These are phyloP conservation scores for Penicillium pulvis DNA, from an alignment of 495 filamentous ascomycete genomes.

Conservation along the genomic window DNA sequence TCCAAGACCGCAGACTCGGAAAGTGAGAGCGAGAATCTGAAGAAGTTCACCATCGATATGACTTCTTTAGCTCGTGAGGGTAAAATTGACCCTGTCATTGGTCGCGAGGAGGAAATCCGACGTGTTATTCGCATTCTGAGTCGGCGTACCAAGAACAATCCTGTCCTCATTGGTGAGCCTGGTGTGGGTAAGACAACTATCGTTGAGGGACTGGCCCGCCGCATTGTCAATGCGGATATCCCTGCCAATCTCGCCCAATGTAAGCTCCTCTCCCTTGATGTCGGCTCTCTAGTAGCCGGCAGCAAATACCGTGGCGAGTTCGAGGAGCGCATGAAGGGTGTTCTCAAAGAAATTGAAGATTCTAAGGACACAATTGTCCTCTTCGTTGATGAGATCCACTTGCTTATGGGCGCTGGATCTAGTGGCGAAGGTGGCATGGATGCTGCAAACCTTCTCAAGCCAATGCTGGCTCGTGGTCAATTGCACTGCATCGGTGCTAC, in stretches of 20 bases:
- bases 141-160: slow-evolving; percentile 97
- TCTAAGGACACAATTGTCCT: slow-evolving; percentile 97
- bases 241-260: slow-evolving; percentile 94
- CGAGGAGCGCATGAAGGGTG: slow-evolving; percentile 98
- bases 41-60: slow-evolving; percentile 98
- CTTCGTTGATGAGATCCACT: slow-evolving; percentile 97
- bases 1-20: slow-evolving; percentile 92
- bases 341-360: slow-evolving; percentile 93
- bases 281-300: slow-evolving; percentile 90
- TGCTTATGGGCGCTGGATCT: slow-evolving; percentile 94
- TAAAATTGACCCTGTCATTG: slow-evolving; percentile 98
- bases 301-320: slow-evolving; percentile 99
- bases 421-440: slow-evolving; percentile 98
- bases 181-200: slow-evolving; percentile 99
- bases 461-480: slow-evolving; percentile 93
- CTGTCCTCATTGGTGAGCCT: slow-evolving; percentile 91
- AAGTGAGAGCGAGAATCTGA: slow-evolving; percentile 87
- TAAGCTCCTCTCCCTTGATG: slow-evolving; percentile 90
- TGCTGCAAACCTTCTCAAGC: slow-evolving; percentile 94
- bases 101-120: slow-evolving; percentile 93
- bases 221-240: slow-evolving; percentile 94
- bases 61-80: slow-evolving; percentile 91
- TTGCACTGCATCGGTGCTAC: slow-evolving; percentile 98
- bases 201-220: slow-evolving; percentile 91
- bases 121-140: slow-evolving; percentile 92